A percentile compares a stretch with the other conserved stretches of the same genome.
phyloP scores from a whole-genome alignment of 2,329 filamentous ascomycete genomes.

The Calonectria crousiana region DNA sequence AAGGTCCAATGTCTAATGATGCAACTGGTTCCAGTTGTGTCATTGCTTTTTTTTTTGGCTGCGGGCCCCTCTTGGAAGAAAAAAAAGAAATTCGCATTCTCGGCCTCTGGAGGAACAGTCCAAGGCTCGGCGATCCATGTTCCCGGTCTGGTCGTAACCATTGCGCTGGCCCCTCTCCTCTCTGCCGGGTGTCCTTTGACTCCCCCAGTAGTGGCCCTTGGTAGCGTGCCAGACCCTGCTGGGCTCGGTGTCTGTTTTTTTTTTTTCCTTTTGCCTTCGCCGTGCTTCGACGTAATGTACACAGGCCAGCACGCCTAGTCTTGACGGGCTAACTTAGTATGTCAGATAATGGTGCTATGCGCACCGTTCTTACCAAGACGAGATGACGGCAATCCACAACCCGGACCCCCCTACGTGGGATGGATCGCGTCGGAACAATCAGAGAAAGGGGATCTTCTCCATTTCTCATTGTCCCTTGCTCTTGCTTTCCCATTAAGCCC shows the following conservation, averaged over 20 bases:
- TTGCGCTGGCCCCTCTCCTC: neutral
- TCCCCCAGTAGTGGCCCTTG: neutral
- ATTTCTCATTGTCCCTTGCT: neutral
- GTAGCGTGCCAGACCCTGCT: neutral
- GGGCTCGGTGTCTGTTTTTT: neutral
- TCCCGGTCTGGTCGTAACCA: neutral
- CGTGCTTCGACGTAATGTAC: constrained; percentile 20
- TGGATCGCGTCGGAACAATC: constrained; percentile 4
- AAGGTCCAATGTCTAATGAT: constrained; percentile 42
- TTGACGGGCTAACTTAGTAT: constrained; percentile 14
- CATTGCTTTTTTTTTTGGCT: neutral
- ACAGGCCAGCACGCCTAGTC: neutral
- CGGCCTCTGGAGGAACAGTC: neutral
- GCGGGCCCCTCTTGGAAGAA: neutral
- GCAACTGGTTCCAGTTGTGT: constrained; percentile 31
- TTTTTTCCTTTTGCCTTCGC: constrained; percentile 1
- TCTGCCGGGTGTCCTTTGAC: neutral
- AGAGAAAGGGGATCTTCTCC: constrained; percentile 11
- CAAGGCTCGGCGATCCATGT: neutral
- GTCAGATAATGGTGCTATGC: constrained; percentile 3
- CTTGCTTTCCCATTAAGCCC: constrained; percentile 4
- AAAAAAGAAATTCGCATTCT: constrained; percentile 8
- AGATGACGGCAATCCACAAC: constrained; percentile 22
- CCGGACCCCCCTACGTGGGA: constrained; percentile 7
- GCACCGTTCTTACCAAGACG: constrained; percentile 12